Percentiles rank a stretch among this genome's conserved stretches.
Evolutionary conservation across 148 eudicot species (phyloP).

Genomic region (Camellia sinensis): DNA sequence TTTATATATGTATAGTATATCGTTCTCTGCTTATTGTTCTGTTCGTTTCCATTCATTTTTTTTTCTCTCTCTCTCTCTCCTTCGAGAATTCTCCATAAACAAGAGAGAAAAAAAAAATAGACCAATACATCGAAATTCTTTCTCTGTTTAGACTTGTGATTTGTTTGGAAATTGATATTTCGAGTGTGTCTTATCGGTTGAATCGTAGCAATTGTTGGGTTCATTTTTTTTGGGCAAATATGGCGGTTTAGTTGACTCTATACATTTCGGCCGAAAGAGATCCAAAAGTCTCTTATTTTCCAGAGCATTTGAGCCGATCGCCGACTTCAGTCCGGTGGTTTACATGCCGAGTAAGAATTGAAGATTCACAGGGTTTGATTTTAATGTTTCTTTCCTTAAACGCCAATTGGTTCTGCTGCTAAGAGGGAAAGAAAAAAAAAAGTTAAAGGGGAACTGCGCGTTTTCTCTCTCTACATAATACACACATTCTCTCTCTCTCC

Average conservation of each 20-base stretch:
- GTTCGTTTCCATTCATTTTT: conserved; percentile 27
- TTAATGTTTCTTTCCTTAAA: conserved; percentile 9
- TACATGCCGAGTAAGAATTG: conserved; percentile 2
- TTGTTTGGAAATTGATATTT: neutral
- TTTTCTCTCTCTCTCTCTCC: neutral
- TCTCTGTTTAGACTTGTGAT: neutral
- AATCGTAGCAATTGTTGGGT: neutral
- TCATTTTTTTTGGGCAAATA: neutral
- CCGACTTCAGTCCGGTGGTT: neutral
- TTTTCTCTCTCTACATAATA: conserved; percentile 9
- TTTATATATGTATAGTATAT: neutral
- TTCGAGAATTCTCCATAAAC: neutral
- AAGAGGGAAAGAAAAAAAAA: neutral
- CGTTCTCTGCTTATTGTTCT: conserved; percentile 16
- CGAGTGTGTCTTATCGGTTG: neutral
- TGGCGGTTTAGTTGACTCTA: neutral
- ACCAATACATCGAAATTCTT: neutral
- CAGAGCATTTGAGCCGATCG: neutral
- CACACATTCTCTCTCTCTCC: neutral
- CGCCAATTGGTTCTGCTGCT: neutral
- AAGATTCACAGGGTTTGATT: conserved; percentile 10
- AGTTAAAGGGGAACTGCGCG: neutral
- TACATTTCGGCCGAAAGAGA: conserved; percentile 13
- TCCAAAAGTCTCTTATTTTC: neutral
- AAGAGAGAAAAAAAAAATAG: neutral